Base-by-base conservation (phyloP, 2,329 filamentous ascomycete species). In the Fusarium globosum region DNA sequence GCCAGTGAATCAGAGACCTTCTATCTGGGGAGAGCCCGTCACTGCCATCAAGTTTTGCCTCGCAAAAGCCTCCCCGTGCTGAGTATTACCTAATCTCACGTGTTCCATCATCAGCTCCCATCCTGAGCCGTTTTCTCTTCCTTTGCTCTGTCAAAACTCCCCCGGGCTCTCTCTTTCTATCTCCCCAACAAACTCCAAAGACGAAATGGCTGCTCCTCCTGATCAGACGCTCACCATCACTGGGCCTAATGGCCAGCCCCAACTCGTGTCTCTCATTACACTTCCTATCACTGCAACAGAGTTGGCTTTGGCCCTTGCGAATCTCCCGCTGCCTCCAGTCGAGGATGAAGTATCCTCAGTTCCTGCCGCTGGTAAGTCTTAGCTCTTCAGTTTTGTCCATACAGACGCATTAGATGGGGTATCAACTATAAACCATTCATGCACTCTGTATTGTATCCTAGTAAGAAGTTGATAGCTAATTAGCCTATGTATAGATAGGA, bases 1-100 rank as follows among this genome's bases (percentile, higher is more conserved):
- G 48, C 3, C 6, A 23, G 28, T 33, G 48, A 51, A 7, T 51
- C 48, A 51, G 15, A 1, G 12, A 18, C 28, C 5, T 35, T 51
- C 11, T 1, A 23, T 14, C 11, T 23, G 1, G 2, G 2, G 15
- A 33, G 16, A 4, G 21, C 15, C 14, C 1, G 4, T 14, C 48
- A 51, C 48, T 51, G 30, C 3, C 21, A 5, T 33, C 11, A 21
- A 49, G 46, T 8, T 49, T 21, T 46, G 4, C 18, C 18, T 21
- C 10, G 11, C 10, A 8, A n/a, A 30, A 21, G 13, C 26, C 20
- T 48, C 20, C 4, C 5, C 26, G 16, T 45, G 16, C 18, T 20
- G 11, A 45, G 16, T 14, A 4, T 28, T 7, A 16, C 45, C 10
- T 3, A 11, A 45, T 9, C 4, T 20, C 42, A 26, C n/a, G 16